Percentiles rank a stretch among this genome's conserved stretches.
These are phyloP conservation scores for Licmophora abbreviata DNA, from an alignment of 108 stramenopile genomes.

Conservation along the genomic window DNA sequence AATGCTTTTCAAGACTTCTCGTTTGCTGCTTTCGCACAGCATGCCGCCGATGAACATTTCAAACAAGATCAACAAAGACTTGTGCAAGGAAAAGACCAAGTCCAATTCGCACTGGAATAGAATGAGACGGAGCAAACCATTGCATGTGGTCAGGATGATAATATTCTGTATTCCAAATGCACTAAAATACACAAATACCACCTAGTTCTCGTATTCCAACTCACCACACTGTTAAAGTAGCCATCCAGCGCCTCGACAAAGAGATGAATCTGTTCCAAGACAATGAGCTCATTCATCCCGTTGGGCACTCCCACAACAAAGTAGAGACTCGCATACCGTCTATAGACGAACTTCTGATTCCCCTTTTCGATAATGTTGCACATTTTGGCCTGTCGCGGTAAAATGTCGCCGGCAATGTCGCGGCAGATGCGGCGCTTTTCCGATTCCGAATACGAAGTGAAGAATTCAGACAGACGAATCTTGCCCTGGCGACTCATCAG, in stretches of 20 bases:
- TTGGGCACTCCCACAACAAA: slow-evolving; percentile 79
- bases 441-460: slow-evolving; percentile 71
- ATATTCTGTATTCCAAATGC: background rate
- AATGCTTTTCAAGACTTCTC: slow-evolving; percentile 79
- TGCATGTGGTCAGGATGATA: background rate
- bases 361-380: slow-evolving; percentile 98
- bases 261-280: slow-evolving; percentile 95
- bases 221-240: slow-evolving; percentile 86
- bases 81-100: slow-evolving; percentile 97
- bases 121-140: slow-evolving; percentile 1
- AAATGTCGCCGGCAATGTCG: slow-evolving; percentile 85
- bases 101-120: slow-evolving; percentile 83
- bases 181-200: background rate
- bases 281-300: slow-evolving; percentile 80
- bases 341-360: slow-evolving; percentile 87
- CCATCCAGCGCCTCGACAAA: slow-evolving; percentile 98
- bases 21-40: slow-evolving; percentile 77
- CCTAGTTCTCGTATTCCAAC: background rate
- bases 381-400: slow-evolving; percentile 97
- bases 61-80: slow-evolving; percentile 86
- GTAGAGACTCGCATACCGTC: slow-evolving; percentile 82
- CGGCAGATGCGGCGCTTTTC: slow-evolving; percentile 89
- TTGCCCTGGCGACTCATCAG: slow-evolving; percentile 85
- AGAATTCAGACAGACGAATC: slow-evolving; percentile 82
- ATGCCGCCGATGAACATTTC: slow-evolving; percentile 94